phyloP scores from a whole-genome alignment of 257 asterid species.

The Solanum chilense region DNA sequence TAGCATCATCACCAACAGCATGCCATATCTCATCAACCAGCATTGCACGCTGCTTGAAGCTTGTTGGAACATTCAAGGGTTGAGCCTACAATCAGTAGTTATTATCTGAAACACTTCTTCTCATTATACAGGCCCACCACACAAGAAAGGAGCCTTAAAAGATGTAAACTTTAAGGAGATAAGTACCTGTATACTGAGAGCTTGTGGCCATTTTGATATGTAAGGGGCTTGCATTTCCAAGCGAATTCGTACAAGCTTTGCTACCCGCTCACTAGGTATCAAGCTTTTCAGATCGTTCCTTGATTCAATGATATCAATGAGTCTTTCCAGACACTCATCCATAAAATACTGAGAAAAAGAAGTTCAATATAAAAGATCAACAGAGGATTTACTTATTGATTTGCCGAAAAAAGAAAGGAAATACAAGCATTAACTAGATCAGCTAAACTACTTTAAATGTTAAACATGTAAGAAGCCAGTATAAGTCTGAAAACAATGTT shows the following conservation, averaged over 20 bases:
- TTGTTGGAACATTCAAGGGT: constrained; percentile 61
- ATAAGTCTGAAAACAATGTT: not conserved
- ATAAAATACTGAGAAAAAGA: constrained; percentile 64
- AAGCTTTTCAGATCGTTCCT: constrained; percentile 44
- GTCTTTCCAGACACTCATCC: constrained; percentile 90
- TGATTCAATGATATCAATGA: constrained; percentile 54
- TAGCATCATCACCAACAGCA: constrained; percentile 71
- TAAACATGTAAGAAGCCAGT: not conserved
- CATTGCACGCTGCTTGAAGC: constrained; percentile 91
- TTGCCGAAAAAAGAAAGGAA: not conserved
- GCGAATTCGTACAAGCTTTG: constrained; percentile 64
- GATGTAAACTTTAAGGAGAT: not conserved
- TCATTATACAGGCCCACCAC: not conserved
- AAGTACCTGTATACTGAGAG: constrained; percentile 88
- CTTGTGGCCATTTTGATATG: constrained; percentile 91
- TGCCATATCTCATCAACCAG: constrained; percentile 94
- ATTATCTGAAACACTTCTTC: not conserved
- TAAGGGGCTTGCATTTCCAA: constrained; percentile 95
- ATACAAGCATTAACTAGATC: not conserved
- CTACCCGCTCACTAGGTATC: constrained; percentile 68
- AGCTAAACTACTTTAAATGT: not conserved
- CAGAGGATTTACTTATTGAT: not conserved
- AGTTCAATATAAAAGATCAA: not conserved
- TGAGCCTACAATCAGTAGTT: constrained; percentile 42
- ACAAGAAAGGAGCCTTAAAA: not conserved